These are phyloP conservation scores for Pulicaria dysenterica DNA, from an alignment of 129 eudicot species.

Conservation along the genomic window DNA sequence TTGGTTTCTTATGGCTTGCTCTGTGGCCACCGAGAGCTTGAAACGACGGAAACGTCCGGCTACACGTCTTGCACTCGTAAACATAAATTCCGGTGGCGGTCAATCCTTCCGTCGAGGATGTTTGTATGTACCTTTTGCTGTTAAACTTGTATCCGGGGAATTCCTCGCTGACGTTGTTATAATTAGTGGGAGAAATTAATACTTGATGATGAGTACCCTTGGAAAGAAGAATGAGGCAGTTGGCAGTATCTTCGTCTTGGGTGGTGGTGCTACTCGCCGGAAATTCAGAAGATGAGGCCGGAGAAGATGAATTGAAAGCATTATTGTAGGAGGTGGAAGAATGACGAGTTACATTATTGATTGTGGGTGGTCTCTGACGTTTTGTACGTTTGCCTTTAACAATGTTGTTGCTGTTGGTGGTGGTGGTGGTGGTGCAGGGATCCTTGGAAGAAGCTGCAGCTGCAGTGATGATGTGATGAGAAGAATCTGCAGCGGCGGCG, in stretches of 20 bases:
- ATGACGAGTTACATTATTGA: slow-evolving; percentile 26
- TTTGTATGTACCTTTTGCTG: slow-evolving; percentile 56
- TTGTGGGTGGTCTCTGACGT: slow-evolving; percentile 62
- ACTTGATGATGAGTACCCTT: slow-evolving; percentile 36
- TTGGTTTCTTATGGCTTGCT: slow-evolving; percentile 85
- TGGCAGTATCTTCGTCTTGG: slow-evolving; percentile 76
- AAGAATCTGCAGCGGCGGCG: no score
- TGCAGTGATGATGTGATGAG: no score
- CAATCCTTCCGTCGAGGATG: slow-evolving; percentile 26
- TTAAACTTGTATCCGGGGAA: slow-evolving; percentile 38
- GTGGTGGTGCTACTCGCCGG: slow-evolving; percentile 40
- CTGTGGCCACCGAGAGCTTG: slow-evolving; percentile 95
- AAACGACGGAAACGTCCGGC: slow-evolving; percentile 70
- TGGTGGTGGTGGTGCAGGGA: slow-evolving; percentile 21
- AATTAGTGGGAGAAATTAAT: neutral
- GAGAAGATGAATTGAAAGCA: slow-evolving; percentile 25
- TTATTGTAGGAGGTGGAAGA: slow-evolving; percentile 36
- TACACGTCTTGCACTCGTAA: slow-evolving; percentile 84
- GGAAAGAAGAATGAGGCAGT: slow-evolving; percentile 67
- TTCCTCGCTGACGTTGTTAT: neutral
- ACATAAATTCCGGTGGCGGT: slow-evolving; percentile 40
- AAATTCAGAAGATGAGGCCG: slow-evolving; percentile 35
- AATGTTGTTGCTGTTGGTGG: slow-evolving; percentile 1
- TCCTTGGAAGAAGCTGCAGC: slow-evolving; percentile 14
- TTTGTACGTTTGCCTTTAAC: slow-evolving; percentile 85